Evolutionary conservation across 78 protist genomes (phyloP).

Genomic region (Protostelium mycophagum): DNA sequence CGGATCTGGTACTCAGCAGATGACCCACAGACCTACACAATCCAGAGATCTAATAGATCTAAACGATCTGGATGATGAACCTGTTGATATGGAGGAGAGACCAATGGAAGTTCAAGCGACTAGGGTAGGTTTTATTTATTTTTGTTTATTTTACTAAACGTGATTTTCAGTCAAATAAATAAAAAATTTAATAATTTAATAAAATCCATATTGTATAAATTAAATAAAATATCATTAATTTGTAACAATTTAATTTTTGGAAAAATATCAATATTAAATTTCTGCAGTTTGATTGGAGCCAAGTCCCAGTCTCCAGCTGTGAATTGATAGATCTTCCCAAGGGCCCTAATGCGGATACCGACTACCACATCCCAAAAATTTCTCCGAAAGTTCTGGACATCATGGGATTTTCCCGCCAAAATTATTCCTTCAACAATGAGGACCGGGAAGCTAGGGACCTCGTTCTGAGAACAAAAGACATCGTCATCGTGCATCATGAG

Average conservation of each 20-base stretch:
- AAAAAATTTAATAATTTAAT: too few relatives aligned
- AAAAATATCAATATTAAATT: too few relatives aligned
- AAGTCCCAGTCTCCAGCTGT: neutral
- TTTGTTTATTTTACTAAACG: too few relatives aligned
- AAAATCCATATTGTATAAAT: too few relatives aligned
- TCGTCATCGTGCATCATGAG: neutral
- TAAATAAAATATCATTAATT: too few relatives aligned
- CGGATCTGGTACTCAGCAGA: too few relatives aligned
- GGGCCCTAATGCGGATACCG: neutral
- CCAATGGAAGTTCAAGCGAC: neutral
- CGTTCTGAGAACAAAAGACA: neutral
- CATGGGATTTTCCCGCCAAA: neutral
- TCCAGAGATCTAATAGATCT: neutral
- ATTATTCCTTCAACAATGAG: neutral
- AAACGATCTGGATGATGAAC: neutral
- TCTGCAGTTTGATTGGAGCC: neutral
- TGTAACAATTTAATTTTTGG: too few relatives aligned
- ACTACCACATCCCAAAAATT: neutral
- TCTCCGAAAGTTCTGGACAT: neutral
- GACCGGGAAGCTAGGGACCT: neutral
- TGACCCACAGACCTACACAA: neutral
- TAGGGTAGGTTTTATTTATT: neutral
- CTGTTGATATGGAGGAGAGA: neutral
- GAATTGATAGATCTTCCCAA: neutral
- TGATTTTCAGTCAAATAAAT: too few relatives aligned